Evolutionary conservation across 495 filamentous ascomycete genomes (phyloP), one percentile per base, ranked within the genome.

Genomic region (Massariosphaeria phaeospora): DNA sequence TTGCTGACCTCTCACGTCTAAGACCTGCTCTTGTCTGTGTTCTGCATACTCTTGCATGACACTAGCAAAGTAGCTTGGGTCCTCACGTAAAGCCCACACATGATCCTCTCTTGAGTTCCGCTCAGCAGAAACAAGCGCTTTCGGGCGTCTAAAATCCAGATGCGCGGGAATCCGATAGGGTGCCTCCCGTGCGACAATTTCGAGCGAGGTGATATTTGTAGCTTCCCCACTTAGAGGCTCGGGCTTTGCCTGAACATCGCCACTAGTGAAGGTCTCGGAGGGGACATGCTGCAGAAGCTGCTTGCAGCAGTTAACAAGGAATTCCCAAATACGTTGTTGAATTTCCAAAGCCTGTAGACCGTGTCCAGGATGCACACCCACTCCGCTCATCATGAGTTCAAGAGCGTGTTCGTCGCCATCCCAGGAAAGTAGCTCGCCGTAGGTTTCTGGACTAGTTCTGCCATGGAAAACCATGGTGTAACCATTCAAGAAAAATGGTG

Each of bases 71-170:
- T 79, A 83, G 6, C 39, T 62, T 0, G 80, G 76, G 55, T 82
- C 76, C 43, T 79, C 76, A 15, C 79, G 70, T 25, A 81, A 56
- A 3, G 69, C 55, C 73, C 72, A 76, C 7, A 81, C 26, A 43
- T 77, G 76, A 48, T 81, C 77, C 36, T 75, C 69, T 3, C 70
- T 67, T n/a, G 67, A 66, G 2, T 63, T 50, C 1, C 46, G 47
- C 47, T 63, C 67, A 0, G 77, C 70, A 1, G 38, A 26, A 1
- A 80, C 43, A 1, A 82, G 48, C 0, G 57, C 36, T 33, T 70
- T 46, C 1, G 81, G 35, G 13, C 66, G 65, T 7, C 13, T 26
- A 24, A 80, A 63, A 48, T 82, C 68, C 0, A 77, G 40, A 4
- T 60, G 1, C 1, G 48, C 62, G 0, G 75, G 76, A 12, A 68